Percentiles rank a stretch among this genome's conserved stretches.
Evolutionary conservation across 768 basidiomycete species (phyloP).

Genomic region (Collybia mongolica): DNA sequence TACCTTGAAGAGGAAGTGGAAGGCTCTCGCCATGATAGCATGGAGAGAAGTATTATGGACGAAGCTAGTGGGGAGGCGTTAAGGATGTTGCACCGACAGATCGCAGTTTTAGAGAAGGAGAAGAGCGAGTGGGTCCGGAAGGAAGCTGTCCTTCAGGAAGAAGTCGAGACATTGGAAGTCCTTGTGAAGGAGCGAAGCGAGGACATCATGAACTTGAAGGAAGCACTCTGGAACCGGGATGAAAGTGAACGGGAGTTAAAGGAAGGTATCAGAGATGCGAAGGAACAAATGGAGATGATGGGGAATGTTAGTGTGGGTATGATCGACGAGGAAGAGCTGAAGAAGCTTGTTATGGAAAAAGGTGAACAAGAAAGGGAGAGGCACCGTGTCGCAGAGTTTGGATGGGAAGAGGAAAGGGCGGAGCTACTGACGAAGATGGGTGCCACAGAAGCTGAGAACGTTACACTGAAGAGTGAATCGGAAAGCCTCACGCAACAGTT

Average conservation of each 20-base stretch:
- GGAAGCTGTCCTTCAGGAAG: slow-evolving; percentile 39
- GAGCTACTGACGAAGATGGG: slow-evolving; percentile 41
- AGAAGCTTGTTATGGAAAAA: slow-evolving; percentile 36
- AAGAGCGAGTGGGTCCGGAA: slow-evolving; percentile 44
- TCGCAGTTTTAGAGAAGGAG: slow-evolving; percentile 73
- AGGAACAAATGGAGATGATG: slow-evolving; percentile 62
- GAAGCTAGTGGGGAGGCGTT: slow-evolving; percentile 79
- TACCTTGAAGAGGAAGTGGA: slow-evolving; percentile 87
- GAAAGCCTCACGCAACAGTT: slow-evolving; percentile 38
- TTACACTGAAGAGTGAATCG: slow-evolving; percentile 40
- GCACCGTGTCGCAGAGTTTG: slow-evolving; percentile 37
- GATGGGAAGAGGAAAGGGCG: slow-evolving; percentile 53
- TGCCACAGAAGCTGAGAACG: slow-evolving; percentile 42
- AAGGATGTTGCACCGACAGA: slow-evolving; percentile 76
- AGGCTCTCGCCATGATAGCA: slow-evolving; percentile 73
- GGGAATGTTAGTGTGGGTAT: slow-evolving; percentile 42
- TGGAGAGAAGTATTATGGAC: slow-evolving; percentile 83
- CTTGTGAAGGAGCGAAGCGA: slow-evolving; percentile 43
- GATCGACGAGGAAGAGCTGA: slow-evolving; percentile 43
- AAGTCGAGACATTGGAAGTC: slow-evolving; percentile 50
- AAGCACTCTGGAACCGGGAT: slow-evolving; percentile 44
- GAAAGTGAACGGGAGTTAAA: slow-evolving; percentile 53
- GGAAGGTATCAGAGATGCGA: slow-evolving; percentile 50
- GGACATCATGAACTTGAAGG: slow-evolving; percentile 43
- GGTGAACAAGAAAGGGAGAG: slow-evolving; percentile 39